phyloP scores from a whole-genome alignment of 2,329 filamentous ascomycete species.

The Byssochlamys sp. region DNA sequence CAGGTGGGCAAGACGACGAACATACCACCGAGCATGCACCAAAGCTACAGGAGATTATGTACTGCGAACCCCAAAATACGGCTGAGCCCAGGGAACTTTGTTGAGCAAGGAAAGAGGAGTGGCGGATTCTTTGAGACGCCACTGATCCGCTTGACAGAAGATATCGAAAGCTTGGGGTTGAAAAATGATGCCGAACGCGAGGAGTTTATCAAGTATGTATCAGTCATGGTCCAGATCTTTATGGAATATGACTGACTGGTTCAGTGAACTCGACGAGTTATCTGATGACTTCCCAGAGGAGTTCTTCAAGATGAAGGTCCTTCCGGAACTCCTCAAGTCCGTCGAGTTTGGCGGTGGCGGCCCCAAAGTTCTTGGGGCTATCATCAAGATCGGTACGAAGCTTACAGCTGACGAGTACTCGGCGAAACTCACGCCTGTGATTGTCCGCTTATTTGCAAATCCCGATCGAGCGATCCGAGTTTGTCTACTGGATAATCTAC shows the following conservation, averaged over 20 bases:
- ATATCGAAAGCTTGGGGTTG: constrained; percentile 82
- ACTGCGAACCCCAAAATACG: constrained; percentile 83
- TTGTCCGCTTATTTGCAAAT: constrained; percentile 78
- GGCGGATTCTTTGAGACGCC: constrained; percentile 89
- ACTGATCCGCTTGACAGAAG: constrained; percentile 82
- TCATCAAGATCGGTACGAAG: constrained; percentile 84
- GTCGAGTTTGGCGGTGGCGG: constrained; percentile 97
- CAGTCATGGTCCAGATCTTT: neutral
- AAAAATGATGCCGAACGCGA: constrained; percentile 79
- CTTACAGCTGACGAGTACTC: constrained; percentile 86
- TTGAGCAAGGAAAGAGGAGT: constrained; percentile 74
- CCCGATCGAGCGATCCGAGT: constrained; percentile 88
- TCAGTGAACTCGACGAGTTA: constrained; percentile 66
- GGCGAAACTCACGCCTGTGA: constrained; percentile 68
- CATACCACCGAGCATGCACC: constrained; percentile 78
- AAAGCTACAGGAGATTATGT: constrained; percentile 79
- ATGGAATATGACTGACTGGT: neutral
- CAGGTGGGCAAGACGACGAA: constrained; percentile 77
- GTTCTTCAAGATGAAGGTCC: constrained; percentile 93
- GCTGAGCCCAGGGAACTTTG: constrained; percentile 71
- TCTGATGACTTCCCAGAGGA: constrained; percentile 94
- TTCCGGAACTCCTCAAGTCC: constrained; percentile 92
- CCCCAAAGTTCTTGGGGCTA: constrained; percentile 75
- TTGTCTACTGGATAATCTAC: constrained; percentile 77
- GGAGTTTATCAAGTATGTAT: constrained; percentile 60